phyloP scores from a whole-genome alignment of 163 green algal species.

The Chlamydomonas reinhardtii region DNA sequence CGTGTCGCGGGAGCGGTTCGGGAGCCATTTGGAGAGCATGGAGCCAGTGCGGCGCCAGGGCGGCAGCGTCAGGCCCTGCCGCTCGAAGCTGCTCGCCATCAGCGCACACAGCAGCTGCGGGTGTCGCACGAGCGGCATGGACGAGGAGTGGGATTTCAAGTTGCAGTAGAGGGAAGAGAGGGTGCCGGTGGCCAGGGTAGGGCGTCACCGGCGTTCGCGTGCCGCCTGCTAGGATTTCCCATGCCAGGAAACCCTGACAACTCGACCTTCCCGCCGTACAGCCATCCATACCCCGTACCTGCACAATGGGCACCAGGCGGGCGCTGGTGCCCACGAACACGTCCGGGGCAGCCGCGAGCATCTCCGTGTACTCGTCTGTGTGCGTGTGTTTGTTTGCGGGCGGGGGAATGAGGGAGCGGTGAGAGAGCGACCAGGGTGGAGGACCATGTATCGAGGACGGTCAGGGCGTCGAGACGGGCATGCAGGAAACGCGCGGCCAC shows the following conservation, averaged over 20 bases:
- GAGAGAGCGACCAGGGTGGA: too few species aligned
- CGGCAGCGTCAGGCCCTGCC: slow-evolving; percentile 69
- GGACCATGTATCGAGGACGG: too few species aligned
- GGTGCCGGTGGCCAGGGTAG: too few species aligned
- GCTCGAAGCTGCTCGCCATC: slow-evolving; percentile 26
- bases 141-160: neutral
- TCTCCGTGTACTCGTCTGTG: slow-evolving; percentile 44
- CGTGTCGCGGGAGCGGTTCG: slow-evolving; percentile 25
- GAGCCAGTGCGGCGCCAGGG: slow-evolving; percentile 77
- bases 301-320: slow-evolving; percentile 63
- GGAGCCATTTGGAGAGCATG: slow-evolving; percentile 81
- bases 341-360: slow-evolving; percentile 55
- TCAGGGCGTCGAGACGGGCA: too few species aligned
- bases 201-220: too few species aligned
- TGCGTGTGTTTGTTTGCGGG: too few species aligned
- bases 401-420: too few species aligned
- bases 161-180: too few species aligned
- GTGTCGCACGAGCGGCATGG: neutral
- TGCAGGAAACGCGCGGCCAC: too few species aligned
- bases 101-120: slow-evolving; percentile 18
- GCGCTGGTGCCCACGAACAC: slow-evolving; percentile 63
- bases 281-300: slow-evolving; percentile 16
- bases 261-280: too few species aligned
- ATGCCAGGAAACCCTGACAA: too few species aligned
- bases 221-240: too few species aligned